Base-by-base conservation (phyloP, 177 flowering plant genomes). In the Vitis hybrid region DNA sequence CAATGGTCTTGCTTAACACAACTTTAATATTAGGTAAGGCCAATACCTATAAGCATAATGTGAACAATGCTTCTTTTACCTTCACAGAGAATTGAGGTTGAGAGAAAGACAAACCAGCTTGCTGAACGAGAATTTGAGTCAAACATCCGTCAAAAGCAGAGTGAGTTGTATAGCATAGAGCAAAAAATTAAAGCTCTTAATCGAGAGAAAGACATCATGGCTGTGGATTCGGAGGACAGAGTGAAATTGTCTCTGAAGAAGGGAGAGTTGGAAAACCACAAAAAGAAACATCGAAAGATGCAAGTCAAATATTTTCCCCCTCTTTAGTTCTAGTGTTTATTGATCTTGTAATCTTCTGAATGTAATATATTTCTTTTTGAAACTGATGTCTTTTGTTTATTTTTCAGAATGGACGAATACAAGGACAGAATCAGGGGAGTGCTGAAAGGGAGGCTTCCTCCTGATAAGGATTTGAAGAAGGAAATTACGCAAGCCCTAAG, bases 371-470 rank as follows among this genome's bases (percentile, higher is more conserved):
- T n/a, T 33, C 22, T 56, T 10, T 67, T 5, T 22, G 22, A 33
- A 15, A 19, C 56, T 60, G 19, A 52, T 58, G 14, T 59, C 45
- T 16, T 64, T 52, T 65, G 53, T 59, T 70, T 61, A 63, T 60
- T 72, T 84, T 72, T 49, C 85, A 95, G 99, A 87, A 74, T 93
- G 75, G 94, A 93, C 56, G 99, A 93, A 10, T 55, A 75, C 87
- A 93, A 77, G 73, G 97, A 89, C 22, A 91, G 59, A 76, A 87
- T 93, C 65, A 81, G 87, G 78, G 84, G 83, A 58, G 92, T 86
- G 62, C 87, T 95, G 39, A 95, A 91, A 77, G 98, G 99, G 70
- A 90, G 99, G 80, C 80, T 91, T 79, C 98, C 99, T 74, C 68
- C 83, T 51, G 98, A 91, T 68, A 90, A 86, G 78, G 94, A 93